phyloP scores from a whole-genome alignment of 441 rosid species.

The Dalechampia spathulata region DNA sequence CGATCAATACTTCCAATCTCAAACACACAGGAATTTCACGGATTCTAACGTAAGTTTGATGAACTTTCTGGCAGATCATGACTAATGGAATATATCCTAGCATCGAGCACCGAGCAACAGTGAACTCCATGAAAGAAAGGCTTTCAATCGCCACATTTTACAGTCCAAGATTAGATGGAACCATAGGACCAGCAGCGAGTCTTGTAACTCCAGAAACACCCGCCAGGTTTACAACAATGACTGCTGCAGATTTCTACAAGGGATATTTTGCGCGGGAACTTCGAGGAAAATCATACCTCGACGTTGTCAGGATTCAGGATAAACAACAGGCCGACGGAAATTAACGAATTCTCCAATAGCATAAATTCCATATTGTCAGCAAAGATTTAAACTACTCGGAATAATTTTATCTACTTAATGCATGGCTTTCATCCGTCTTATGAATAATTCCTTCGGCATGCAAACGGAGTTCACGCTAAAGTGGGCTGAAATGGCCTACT shows the following conservation, averaged over 20 bases:
- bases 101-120: conserved; percentile 28
- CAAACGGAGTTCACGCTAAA: too few relatives aligned
- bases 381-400: too few relatives aligned
- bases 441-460: too few relatives aligned
- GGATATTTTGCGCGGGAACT: conserved; percentile 23
- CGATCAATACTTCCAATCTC: neutral
- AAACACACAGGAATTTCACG: too few relatives aligned
- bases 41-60: too few relatives aligned
- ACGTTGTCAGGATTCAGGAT: conserved; percentile 23
- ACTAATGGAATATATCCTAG: conserved; percentile 20
- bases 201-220: conserved; percentile 19
- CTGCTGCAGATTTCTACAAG: conserved; percentile 18
- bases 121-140: conserved; percentile 27
- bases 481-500: too few relatives aligned
- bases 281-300: conserved; percentile 27
- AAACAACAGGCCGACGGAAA: too few relatives aligned
- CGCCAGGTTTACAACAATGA: conserved; percentile 18
- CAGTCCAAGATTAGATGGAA: conserved; percentile 12
- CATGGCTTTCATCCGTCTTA: too few relatives aligned
- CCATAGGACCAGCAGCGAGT: conserved; percentile 31
- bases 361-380: too few relatives aligned
- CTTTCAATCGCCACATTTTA: conserved; percentile 37
- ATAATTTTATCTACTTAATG: too few relatives aligned
- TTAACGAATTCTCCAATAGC: too few relatives aligned
- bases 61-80: conserved; percentile 17